Evolutionary conservation across 371 early-diverging fungal species (phyloP), one percentile per base, ranked within the genome.

Genomic region (Syncephalastrum racemosum): DNA sequence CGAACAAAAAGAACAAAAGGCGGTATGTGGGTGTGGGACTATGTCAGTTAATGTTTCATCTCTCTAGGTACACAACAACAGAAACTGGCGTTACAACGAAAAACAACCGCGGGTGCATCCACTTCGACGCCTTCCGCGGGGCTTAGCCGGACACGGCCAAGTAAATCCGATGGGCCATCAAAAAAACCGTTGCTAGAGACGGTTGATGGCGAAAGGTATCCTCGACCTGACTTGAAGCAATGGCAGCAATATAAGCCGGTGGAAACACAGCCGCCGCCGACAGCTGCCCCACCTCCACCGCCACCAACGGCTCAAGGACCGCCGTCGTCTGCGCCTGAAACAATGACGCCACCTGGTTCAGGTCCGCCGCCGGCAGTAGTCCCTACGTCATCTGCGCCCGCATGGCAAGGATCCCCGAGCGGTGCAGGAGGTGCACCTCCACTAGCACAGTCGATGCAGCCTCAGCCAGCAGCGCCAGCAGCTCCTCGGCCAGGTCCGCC

Each of bases 221-320:
- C 90, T 31, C 79, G 90, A 15, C 93, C 93, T 8, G 91, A 93
- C 63, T 76, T 91, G 53, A 71, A 69, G n/a, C 85, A 85, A 67
- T 93, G 91, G 91, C 75, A 71, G 45, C 41, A 77, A 3, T 89
- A 84, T 56, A 84, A 87, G 43, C 87, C 89, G 6, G 63, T 80
- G 1, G 81, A 82, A 18, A 58, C 65, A 20, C 55, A 42, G 41
- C 65, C 50, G 51, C 48, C 53, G 15, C 13, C 59, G 24, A 45
- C 36, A 14, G 16, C 40, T 0, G 22, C 46, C 16, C 56, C 46
- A 6, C 12, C 43, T 13, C 25, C 20, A 50, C 50, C 50, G 25
- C 16, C 50, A 10, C 20, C 19, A 18, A 50, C 36, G 15, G 44
- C 54, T 18, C 39, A 22, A 5, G 15, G 20, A 10, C 56, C 25